Base-by-base conservation (phyloP, 768 basidiomycete genomes). In the Lactarius sp. region DNA sequence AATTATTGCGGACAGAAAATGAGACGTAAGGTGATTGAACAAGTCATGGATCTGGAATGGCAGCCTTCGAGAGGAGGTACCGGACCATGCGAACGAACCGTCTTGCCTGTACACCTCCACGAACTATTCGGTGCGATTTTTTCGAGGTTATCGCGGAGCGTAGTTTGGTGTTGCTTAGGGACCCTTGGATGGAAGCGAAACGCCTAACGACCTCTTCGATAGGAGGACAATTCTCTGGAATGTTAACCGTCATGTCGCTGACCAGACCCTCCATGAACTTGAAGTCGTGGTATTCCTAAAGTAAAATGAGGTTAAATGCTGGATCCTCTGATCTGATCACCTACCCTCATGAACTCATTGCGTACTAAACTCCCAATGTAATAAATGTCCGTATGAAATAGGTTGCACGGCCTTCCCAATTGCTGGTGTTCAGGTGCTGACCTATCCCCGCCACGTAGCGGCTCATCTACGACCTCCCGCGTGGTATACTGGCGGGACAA, bases 381-480 rank as follows among this genome's bases (percentile, higher is more conserved):
- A 61, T 76, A 77, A 6, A 76, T 62, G 55, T 78, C 77, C 2
- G 72, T 74, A 7, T 71, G 68, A 57, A 76, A 77, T 1, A 75
- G 75, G 50, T 77, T 70, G 55, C 57, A 68, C 10, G 64, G 64
- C 42, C 9, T 37, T 46, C 2, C 5, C 12, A 42, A 62, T 1
- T 66, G 22, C 22, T 27, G 61, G 55, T 72, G 73, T 66, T 77
- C 76, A 6, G 76, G 76, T 0, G 75, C 73, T 0, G 77, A 70
- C 55, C 73, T 75, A 67, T 84, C 81, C 2, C 76, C 80, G 1
- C 80, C 82, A 12, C 66, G 65, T 5, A 79, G 70, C 0, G 75
- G 72, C 1, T 60, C 22, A 34, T 73, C 75, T 0, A 59, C 66
- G 0, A 77, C 60, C 2, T 74, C 68, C 0, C 69, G 58, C 0